Base-by-base conservation (phyloP, 108 stramenopile species). In the Fistulifera solaris region DNA sequence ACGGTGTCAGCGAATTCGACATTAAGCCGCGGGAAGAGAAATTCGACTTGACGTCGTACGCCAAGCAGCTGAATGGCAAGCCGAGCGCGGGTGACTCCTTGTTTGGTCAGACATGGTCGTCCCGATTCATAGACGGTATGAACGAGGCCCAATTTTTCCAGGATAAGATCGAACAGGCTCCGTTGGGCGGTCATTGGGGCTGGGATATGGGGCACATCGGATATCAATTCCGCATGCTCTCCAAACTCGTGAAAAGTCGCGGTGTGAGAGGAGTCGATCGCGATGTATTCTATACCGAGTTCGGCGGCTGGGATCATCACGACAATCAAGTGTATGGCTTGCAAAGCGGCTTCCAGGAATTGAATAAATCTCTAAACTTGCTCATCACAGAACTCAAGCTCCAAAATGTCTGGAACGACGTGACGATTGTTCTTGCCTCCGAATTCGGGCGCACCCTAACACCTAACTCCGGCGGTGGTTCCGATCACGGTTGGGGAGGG, bases 241-340 rank as follows among this genome's bases (percentile, higher is more conserved):
- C 72, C 16, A 74, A 66, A 27, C 63, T 81, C 45, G 79, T 81
- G 23, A 54, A 66, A 44, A 62, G 80, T 23, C 71, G 68, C 18
- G 21, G 44, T 16, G 62, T 48, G 16, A 58, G 80, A 41, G 62
- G 70, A 8, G 42, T 48, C 16, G 74, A 89, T 56, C 69, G 78
- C 3, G 78, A 82, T 52, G 27, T 72, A 17, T 84, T 88, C 59
- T 79, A 61, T 51, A 54, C 76, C 14, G 35, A 52, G 39, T 63
- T 68, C 42, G 80, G 80, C 25, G 80, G 82, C 15, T 87, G 66
- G 56, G 86, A 87, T 56, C 75, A 75, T 41, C 86, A 87, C 51
- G 19, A 40, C 12, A 23, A 48, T 1, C 26, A 54, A 38, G 60
- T 58, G 13, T 28, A 10, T 15, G 49, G 48, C 7, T 40, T 65